Evolutionary conservation across 352 stramenopile species (phyloP).

Genomic region (Phytopythium helicoides): DNA sequence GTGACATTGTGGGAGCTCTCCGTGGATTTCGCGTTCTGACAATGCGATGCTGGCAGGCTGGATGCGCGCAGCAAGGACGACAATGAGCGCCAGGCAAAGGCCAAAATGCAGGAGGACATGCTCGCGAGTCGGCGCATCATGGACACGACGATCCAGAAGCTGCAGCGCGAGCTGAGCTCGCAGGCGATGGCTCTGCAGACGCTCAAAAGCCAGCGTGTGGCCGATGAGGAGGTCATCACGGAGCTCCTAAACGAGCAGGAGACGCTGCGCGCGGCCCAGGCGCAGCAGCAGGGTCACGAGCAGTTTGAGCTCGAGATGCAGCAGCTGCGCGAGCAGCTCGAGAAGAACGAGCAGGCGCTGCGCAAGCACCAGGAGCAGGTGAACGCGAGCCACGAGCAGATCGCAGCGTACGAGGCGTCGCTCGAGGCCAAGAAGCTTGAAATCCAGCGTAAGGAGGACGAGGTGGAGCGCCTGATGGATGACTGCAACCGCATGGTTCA

Average conservation of each 20-base stretch:
- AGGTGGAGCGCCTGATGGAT: constrained; percentile 79
- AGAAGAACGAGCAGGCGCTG: constrained; percentile 67
- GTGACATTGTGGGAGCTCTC: constrained; percentile 2
- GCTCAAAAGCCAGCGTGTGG: constrained; percentile 67
- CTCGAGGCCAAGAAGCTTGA: constrained; percentile 60
- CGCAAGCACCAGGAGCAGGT: constrained; percentile 75
- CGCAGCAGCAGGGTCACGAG: constrained; percentile 37
- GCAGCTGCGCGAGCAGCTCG: constrained; percentile 56
- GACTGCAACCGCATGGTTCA: constrained; percentile 87
- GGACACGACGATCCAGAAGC: constrained; percentile 73
- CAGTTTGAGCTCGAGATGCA: constrained; percentile 77
- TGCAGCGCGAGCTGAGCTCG: constrained; percentile 62
- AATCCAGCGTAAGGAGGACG: constrained; percentile 68
- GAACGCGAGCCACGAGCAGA: constrained; percentile 60
- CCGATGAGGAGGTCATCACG: constrained; percentile 81
- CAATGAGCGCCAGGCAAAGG: constrained; percentile 36
- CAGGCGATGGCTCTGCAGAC: constrained; percentile 56
- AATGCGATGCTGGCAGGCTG: constrained; percentile 20
- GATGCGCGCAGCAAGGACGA: constrained; percentile 31
- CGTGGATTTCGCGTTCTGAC: neutral
- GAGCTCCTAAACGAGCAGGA: constrained; percentile 85
- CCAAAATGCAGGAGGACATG: constrained; percentile 79
- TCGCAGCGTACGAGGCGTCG: constrained; percentile 61
- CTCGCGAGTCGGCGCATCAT: constrained; percentile 81
- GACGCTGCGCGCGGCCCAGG: constrained; percentile 53